Conservation (phyloP, 2,329 filamentous ascomycete species). For the Talaromyces verruculosus region DNA sequence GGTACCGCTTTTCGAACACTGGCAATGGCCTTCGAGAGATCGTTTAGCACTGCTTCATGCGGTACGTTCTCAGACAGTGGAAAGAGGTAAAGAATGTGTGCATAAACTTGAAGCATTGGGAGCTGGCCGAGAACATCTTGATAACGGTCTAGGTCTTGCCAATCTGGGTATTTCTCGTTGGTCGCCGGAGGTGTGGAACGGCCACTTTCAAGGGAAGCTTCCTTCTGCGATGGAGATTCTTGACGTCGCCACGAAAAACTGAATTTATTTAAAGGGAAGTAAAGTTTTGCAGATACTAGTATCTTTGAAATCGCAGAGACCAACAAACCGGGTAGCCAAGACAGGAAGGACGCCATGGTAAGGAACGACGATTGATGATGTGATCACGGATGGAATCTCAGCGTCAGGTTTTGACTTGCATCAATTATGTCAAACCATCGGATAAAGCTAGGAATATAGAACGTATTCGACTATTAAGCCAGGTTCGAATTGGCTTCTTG, state of each 20-base stretch:
- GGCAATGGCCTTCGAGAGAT: slow-evolving; percentile 21
- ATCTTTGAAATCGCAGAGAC: neutral
- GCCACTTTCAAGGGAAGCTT: neutral
- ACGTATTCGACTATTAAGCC: neutral
- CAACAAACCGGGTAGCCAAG: neutral
- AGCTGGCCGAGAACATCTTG: slow-evolving; percentile 25
- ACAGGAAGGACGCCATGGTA: neutral
- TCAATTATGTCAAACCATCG: neutral
- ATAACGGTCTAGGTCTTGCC: slow-evolving; percentile 15
- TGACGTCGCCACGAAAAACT: neutral
- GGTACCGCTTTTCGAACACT: slow-evolving; percentile 24
- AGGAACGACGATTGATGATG: neutral
- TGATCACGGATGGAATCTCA: neutral
- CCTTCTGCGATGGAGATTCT: neutral
- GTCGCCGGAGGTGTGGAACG: neutral
- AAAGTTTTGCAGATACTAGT: neutral
- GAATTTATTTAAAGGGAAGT: neutral
- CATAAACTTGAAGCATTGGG: slow-evolving; percentile 25
- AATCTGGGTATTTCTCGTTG: slow-evolving; percentile 11
- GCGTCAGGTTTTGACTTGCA: neutral
- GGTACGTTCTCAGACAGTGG: slow-evolving; percentile 7
- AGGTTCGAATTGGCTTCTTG: neutral
- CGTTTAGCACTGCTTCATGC: slow-evolving; percentile 1
- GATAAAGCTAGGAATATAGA: neutral
- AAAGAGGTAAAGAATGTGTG: slow-evolving; percentile 23